These are phyloP conservation scores for Thalassiosira ordinaria DNA, from an alignment of 352 stramenopile species.

Conservation along the genomic window DNA sequence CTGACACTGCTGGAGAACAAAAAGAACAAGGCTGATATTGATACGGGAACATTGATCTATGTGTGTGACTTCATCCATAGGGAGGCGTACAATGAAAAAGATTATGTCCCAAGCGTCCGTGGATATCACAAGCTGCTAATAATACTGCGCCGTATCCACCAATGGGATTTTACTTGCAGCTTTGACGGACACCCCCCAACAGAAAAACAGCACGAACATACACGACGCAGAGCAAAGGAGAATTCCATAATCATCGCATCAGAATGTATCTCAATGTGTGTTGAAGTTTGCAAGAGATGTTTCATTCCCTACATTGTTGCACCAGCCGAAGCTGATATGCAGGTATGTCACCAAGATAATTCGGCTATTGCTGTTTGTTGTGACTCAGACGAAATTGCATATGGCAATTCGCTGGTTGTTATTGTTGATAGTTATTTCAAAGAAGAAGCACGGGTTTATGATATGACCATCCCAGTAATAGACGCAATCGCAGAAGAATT, in stretches of 20 bases:
- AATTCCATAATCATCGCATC: constrained; percentile 22
- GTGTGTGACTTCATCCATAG: neutral
- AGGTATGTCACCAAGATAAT: constrained; percentile 10
- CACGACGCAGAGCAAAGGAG: constrained; percentile 4
- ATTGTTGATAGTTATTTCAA: constrained; percentile 20
- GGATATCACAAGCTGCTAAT: constrained; percentile 18
- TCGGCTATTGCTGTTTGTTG: constrained; percentile 6
- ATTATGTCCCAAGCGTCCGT: constrained; percentile 1
- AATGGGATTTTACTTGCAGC: constrained; percentile 27
- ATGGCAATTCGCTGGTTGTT: constrained; percentile 19
- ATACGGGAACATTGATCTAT: constrained; percentile 14
- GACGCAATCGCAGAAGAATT: constrained; percentile 8
- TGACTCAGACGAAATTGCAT: constrained; percentile 28
- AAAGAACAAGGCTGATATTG: constrained; percentile 1
- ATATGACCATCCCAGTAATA: constrained; percentile 13
- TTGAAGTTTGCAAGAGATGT: constrained; percentile 20
- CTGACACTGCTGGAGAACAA: neutral
- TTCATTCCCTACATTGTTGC: constrained; percentile 38
- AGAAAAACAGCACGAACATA: constrained; percentile 19
- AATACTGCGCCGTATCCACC: constrained; percentile 1
- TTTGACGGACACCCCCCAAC: constrained; percentile 20
- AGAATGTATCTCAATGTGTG: constrained; percentile 26
- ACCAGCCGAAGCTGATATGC: constrained; percentile 37
- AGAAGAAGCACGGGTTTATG: constrained; percentile 14
- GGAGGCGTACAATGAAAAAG: neutral